phyloP scores from a whole-genome alignment of 1,284 basidiomycete genomes.

The Rhizopogon parksii region DNA sequence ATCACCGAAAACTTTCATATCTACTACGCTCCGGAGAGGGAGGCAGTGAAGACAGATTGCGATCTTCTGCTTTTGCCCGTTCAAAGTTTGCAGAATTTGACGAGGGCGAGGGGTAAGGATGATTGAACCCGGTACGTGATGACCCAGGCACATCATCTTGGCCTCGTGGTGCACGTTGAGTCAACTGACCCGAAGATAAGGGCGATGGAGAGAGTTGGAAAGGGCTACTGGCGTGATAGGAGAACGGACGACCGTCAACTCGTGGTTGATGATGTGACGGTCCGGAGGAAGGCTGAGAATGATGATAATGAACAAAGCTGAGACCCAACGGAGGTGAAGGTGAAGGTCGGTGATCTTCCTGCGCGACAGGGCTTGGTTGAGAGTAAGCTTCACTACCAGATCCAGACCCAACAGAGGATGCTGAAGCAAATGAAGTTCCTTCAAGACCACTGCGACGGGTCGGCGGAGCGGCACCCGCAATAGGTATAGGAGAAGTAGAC shows the following conservation, averaged over 20 bases:
- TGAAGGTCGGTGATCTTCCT: constrained; percentile 43
- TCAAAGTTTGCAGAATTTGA: constrained; percentile 39
- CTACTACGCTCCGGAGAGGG: constrained; percentile 17
- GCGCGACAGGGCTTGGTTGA: constrained; percentile 33
- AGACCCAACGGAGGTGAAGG: constrained; percentile 51
- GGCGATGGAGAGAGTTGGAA: constrained; percentile 38
- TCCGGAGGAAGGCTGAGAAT: constrained; percentile 22
- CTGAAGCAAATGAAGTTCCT: constrained; percentile 42
- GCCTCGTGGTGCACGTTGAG: constrained; percentile 26
- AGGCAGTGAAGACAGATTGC: constrained; percentile 24
- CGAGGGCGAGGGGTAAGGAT: constrained; percentile 28
- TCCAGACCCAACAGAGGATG: constrained; percentile 42
- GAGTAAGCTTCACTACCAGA: constrained; percentile 52
- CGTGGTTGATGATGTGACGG: constrained; percentile 20
- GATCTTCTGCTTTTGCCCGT: constrained; percentile 36
- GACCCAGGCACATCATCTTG: constrained; percentile 18
- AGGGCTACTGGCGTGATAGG: constrained; percentile 16
- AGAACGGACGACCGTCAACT: constrained; percentile 20
- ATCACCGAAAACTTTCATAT: constrained; percentile 22
- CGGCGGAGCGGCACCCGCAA: constrained; percentile 29
- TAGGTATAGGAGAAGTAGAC: constrained; percentile 32
- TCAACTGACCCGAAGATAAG: constrained; percentile 34
- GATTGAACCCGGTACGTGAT: constrained; percentile 25
- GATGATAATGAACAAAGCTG: constrained; percentile 47
- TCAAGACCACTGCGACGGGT: constrained; percentile 37